A percentile compares a stretch with the other conserved stretches of the same genome.
Evolutionary conservation across 139 green algal species (phyloP).

Genomic region (Picochlorum sp.): DNA sequence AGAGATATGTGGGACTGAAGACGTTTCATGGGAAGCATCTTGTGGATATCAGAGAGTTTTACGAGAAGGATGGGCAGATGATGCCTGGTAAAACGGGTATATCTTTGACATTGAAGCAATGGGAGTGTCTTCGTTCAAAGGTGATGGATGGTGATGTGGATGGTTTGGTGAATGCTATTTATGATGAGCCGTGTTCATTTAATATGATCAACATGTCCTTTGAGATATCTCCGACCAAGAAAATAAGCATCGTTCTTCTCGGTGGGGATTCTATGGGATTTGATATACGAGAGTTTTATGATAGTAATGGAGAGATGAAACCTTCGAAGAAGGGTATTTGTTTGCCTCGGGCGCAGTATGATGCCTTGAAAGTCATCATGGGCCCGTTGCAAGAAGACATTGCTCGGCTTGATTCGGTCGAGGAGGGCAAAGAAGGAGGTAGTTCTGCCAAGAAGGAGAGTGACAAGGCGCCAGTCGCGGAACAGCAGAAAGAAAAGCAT

Average conservation of each 20-base stretch:
- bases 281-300: conserved; percentile 46
- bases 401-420: too few relatives aligned
- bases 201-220: conserved; percentile 1
- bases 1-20: conserved; percentile 24
- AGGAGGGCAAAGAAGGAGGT: too few relatives aligned
- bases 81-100: conserved; percentile 42
- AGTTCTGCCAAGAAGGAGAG: too few relatives aligned
- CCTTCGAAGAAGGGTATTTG: conserved; percentile 53
- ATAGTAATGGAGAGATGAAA: conserved; percentile 37
- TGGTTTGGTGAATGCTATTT: background rate
- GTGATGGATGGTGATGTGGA: background rate
- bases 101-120: conserved; percentile 22
- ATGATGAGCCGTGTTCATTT: too few relatives aligned
- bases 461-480: too few relatives aligned
- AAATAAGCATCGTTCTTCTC: conserved; percentile 23
- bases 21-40: conserved; percentile 20
- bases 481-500: too few relatives aligned
- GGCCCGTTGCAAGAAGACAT: background rate
- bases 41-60: conserved; percentile 46
- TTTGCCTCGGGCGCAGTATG: conserved; percentile 40
- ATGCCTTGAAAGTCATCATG: background rate
- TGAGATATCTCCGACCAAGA: conserved; percentile 22
- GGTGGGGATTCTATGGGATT: conserved; percentile 39
- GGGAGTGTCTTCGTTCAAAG: conserved; percentile 10
- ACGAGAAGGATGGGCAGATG: conserved; percentile 36